These are phyloP conservation scores for Evernia prunastri DNA, from an alignment of 495 filamentous ascomycete species.

Conservation along the genomic window DNA sequence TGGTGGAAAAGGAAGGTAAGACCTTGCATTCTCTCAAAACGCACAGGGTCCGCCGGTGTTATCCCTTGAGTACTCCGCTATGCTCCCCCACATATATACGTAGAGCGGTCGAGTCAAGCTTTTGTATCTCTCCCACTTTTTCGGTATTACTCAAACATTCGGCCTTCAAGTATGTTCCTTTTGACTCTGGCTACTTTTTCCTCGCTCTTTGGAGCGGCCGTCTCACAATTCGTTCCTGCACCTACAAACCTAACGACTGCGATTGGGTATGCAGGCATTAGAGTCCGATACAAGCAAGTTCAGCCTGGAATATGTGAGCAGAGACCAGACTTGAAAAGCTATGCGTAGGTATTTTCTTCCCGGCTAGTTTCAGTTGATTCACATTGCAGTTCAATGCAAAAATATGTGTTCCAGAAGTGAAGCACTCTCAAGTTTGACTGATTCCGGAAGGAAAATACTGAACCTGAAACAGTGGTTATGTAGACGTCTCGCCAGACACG, in stretches of 20 bases:
- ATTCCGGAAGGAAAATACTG: background rate
- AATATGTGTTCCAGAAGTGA: background rate
- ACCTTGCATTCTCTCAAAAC: background rate
- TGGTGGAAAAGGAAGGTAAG: background rate
- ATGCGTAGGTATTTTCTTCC: background rate
- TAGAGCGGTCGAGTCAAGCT: background rate
- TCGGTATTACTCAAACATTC: background rate
- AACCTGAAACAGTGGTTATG: slow-evolving; percentile 37
- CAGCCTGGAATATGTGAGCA: slow-evolving; percentile 52
- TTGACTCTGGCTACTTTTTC: background rate
- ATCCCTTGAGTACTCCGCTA: background rate
- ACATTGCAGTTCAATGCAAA: background rate
- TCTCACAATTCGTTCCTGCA: slow-evolving; percentile 15
- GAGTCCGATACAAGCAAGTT: slow-evolving; percentile 50
- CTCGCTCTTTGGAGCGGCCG: slow-evolving; percentile 1
- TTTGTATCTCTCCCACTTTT: background rate
- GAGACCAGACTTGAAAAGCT: slow-evolving; percentile 22
- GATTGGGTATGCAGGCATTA: slow-evolving; percentile 19
- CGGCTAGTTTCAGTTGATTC: slow-evolving; percentile 21
- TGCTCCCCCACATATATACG: background rate
- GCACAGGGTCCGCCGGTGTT: background rate
- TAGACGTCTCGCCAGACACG: slow-evolving; percentile 45
- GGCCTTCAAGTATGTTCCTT: background rate
- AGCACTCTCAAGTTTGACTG: background rate
- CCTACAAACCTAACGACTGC: slow-evolving; percentile 14